Conservation (phyloP, 2,329 filamentous ascomycete species). For the Nemania sp. region DNA sequence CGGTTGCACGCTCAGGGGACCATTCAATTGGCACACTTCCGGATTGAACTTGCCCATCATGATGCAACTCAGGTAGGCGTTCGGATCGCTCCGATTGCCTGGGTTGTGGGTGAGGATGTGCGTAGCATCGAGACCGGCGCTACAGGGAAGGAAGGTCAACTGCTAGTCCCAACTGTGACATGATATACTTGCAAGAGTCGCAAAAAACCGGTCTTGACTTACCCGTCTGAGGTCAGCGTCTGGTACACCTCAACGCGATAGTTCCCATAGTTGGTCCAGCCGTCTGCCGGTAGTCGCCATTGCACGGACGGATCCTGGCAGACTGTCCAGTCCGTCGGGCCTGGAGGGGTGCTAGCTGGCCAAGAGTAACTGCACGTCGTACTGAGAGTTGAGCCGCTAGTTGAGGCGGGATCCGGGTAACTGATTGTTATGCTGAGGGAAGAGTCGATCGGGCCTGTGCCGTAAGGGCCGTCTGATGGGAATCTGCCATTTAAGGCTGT, state of each 20-base stretch:
- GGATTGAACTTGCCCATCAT: conserved; percentile 34
- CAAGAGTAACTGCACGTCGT: conserved; percentile 26
- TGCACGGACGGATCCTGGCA: conserved; percentile 24
- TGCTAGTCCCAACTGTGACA: neutral
- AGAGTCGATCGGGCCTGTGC: conserved; percentile 24
- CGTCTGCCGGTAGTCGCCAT: conserved; percentile 26
- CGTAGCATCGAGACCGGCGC: conserved; percentile 26
- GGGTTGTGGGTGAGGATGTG: conserved; percentile 25
- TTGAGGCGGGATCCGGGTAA: conserved; percentile 17
- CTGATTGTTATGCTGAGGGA: conserved; percentile 29
- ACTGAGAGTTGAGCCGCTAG: conserved; percentile 1
- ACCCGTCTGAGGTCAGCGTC: conserved; percentile 20
- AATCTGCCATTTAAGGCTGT: conserved; percentile 22
- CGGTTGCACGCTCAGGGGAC: conserved; percentile 18
- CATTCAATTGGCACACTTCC: conserved; percentile 19
- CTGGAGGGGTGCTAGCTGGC: conserved; percentile 10
- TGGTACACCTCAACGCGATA: conserved; percentile 29
- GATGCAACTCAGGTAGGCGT: conserved; percentile 32
- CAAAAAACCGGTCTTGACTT: neutral
- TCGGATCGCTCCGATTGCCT: conserved; percentile 16
- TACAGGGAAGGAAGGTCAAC: neutral
- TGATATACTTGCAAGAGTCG: neutral
- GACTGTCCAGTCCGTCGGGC: conserved; percentile 25
- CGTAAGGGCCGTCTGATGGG: conserved; percentile 16
- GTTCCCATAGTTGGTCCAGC: conserved; percentile 22